Conservation (phyloP, 2,329 filamentous ascomycete genomes). For the Ilyonectria mors-panacis region DNA sequence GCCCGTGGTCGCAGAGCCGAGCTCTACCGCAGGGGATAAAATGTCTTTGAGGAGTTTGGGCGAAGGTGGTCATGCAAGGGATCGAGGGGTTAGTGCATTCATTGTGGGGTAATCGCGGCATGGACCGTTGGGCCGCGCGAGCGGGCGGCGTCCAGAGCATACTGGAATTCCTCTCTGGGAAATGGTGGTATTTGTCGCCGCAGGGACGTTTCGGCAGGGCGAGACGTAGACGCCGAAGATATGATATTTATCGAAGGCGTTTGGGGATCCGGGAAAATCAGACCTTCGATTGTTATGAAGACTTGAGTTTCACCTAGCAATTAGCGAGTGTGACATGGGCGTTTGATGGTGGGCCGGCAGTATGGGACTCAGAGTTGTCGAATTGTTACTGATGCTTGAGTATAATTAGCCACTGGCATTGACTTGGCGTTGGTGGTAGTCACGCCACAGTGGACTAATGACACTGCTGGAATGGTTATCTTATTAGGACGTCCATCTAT, state of each 20-base stretch:
- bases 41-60: constrained; percentile 39
- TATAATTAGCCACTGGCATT: too few relatives aligned
- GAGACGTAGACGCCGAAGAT: constrained; percentile 11
- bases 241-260: constrained; percentile 44
- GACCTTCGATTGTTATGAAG: constrained; percentile 1
- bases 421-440: too few relatives aligned
- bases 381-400: background rate
- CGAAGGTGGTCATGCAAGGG: constrained; percentile 28
- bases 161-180: constrained; percentile 6
- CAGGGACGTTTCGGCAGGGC: background rate
- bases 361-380: background rate
- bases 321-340: background rate
- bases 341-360: background rate
- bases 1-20: constrained; percentile 20
- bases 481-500: too few relatives aligned
- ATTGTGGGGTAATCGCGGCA: too few relatives aligned
- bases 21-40: constrained; percentile 11
- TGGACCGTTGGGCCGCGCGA: too few relatives aligned
- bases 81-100: too few relatives aligned
- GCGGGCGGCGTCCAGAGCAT: constrained; percentile 8
- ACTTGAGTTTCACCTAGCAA: background rate
- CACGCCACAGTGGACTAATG: too few relatives aligned
- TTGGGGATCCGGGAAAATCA: constrained; percentile 24
- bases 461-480: too few relatives aligned
- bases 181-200: constrained; percentile 9